Conservation (phyloP, 805 yeast genomes). For the Scheffersomyces stipitis region DNA sequence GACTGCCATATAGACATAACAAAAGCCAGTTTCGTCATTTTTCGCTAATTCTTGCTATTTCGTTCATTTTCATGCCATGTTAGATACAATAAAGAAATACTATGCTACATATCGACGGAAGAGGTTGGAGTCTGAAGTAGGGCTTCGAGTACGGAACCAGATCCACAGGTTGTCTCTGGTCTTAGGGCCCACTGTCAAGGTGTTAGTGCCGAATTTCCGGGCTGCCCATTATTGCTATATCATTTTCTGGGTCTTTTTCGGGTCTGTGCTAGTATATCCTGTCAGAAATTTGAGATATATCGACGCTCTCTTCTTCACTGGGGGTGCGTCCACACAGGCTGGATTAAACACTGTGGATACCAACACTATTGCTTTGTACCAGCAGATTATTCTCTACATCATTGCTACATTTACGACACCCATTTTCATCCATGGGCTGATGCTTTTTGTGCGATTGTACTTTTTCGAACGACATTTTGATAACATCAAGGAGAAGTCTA, state of each 20-base stretch:
- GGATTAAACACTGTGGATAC: slow-evolving; percentile 82
- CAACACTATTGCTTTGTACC: slow-evolving; percentile 66
- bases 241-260: slow-evolving; percentile 53
- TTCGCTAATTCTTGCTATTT: too few species aligned
- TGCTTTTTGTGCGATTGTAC: slow-evolving; percentile 76
- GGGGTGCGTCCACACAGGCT: slow-evolving; percentile 85
- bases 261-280: slow-evolving; percentile 79
- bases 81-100: slow-evolving; percentile 3
- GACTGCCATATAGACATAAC: too few species aligned
- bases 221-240: slow-evolving; percentile 78
- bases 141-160: slow-evolving; percentile 27
- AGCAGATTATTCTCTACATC: slow-evolving; percentile 72
- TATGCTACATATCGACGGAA: slow-evolving; percentile 3
- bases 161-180: slow-evolving; percentile 35
- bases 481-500: slow-evolving; percentile 75
- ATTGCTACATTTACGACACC: slow-evolving; percentile 75
- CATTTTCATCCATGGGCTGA: slow-evolving; percentile 76
- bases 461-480: slow-evolving; percentile 90
- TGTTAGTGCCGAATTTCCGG: slow-evolving; percentile 52
- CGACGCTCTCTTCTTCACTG: slow-evolving; percentile 74
- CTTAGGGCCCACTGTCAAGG: slow-evolving; percentile 41
- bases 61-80: too few species aligned
- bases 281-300: slow-evolving; percentile 63
- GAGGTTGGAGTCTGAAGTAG: slow-evolving; percentile 10
- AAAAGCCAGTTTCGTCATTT: too few species aligned